A percentile compares a stretch with the other conserved stretches of the same genome.
phyloP scores from a whole-genome alignment of 306 rosid species.

The Erythrophleum fordii region DNA sequence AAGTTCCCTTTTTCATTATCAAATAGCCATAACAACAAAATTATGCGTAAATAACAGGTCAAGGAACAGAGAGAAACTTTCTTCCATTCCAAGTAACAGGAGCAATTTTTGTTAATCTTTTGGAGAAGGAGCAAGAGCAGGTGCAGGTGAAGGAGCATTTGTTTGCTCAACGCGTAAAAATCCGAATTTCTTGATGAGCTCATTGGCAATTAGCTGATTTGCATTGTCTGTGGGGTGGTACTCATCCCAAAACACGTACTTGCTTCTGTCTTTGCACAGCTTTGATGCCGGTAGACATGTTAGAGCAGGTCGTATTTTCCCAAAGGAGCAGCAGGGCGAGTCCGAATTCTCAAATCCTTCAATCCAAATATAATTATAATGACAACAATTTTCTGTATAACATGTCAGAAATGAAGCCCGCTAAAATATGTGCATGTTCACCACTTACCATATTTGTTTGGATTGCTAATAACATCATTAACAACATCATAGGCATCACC shows the following conservation, averaged over 20 bases:
- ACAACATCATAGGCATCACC: constrained; percentile 42
- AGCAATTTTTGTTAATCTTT: background rate
- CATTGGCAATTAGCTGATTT: constrained; percentile 75
- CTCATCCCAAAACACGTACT: constrained; percentile 97
- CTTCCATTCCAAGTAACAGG: constrained; percentile 12
- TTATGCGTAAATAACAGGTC: background rate
- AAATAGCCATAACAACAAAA: background rate
- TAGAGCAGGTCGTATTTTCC: constrained; percentile 81
- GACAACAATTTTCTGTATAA: background rate
- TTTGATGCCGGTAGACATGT: constrained; percentile 87
- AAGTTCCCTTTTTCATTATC: background rate
- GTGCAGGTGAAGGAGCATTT: constrained; percentile 47
- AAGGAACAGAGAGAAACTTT: background rate
- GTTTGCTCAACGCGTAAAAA: constrained; percentile 34
- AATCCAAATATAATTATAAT: constrained; percentile 5
- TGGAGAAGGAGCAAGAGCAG: constrained; percentile 65
- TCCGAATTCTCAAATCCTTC: constrained; percentile 81
- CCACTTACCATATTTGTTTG: constrained; percentile 66
- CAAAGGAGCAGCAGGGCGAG: constrained; percentile 88
- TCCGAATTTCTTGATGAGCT: constrained; percentile 87
- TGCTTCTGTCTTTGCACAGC: constrained; percentile 88
- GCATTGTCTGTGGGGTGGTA: constrained; percentile 93
- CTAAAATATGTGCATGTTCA: background rate
- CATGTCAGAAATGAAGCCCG: background rate
- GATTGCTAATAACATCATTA: constrained; percentile 67